Conservation (phyloP, 2,329 filamentous ascomycete species). For the Furcasterigmium furcatum region DNA sequence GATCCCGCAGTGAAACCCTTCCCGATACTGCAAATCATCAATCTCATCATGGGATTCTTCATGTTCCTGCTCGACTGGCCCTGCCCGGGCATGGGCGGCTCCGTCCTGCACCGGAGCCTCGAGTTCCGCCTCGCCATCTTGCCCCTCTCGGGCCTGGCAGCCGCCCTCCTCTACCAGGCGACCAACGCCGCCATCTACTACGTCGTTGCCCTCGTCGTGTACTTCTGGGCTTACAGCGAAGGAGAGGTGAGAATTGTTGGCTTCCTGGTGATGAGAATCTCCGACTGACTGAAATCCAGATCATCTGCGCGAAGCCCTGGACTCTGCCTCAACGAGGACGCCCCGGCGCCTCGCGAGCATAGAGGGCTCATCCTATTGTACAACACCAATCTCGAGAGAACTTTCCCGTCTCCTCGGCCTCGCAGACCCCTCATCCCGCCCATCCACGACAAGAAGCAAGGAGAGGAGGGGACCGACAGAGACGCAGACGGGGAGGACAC, state of each 20-base stretch:
- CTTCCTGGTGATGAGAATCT: neutral
- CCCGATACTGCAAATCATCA: constrained; percentile 87
- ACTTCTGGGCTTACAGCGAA: constrained; percentile 97
- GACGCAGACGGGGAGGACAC: neutral
- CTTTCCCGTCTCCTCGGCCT: neutral
- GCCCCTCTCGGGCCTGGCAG: constrained; percentile 71
- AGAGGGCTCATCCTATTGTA: neutral
- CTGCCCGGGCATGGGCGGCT: constrained; percentile 71
- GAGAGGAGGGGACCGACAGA: constrained; percentile 6
- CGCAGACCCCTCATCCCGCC: neutral
- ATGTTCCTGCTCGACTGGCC: constrained; percentile 92
- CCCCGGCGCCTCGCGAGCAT: constrained; percentile 13
- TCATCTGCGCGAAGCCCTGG: constrained; percentile 55
- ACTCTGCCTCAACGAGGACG: constrained; percentile 57
- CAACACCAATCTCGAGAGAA: neutral
- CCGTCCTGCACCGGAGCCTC: constrained; percentile 78
- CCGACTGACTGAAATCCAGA: neutral
- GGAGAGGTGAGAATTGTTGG: constrained; percentile 69
- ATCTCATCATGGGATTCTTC: constrained; percentile 75
- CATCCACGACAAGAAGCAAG: too few species aligned
- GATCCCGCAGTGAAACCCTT: constrained; percentile 82
- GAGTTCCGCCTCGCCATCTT: constrained; percentile 81
- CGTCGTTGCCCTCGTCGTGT: constrained; percentile 76
- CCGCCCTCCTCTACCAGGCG: constrained; percentile 82
- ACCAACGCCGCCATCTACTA: constrained; percentile 94